Evolutionary conservation across 83 land plant species (phyloP), one percentile per base, ranked within the genome.

Genomic region (Thuja plicata): DNA sequence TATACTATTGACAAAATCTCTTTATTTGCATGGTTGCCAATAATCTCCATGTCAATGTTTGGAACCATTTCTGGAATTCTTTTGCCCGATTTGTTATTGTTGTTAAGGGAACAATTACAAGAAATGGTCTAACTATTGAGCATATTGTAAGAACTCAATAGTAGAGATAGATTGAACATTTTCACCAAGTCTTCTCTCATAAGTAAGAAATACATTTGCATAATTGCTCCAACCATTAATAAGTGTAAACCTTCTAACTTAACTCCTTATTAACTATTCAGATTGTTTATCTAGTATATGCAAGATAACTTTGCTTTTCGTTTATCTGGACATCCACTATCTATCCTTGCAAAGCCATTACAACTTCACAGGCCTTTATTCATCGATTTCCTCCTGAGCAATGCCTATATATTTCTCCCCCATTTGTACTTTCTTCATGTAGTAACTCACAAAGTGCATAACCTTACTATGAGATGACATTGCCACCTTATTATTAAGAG

Each of bases 121-220:
- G 96, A 92, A 98, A 98, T n/a, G 99, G 99, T 3, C 90, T 10
- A 98, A 94, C 90, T 97, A 94, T 86, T 96, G 97, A 30, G 96
- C 92, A 92, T 97, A 88, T 96, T 98, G 96, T 88, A 98, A 89
- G 89, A 97, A 98, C 35, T 98, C 99, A 86, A 98, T 94, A 97
- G 96, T 95, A 15, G 99, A 96, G 48, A 98, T 97, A 50, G 99
- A 98, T 91, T 98, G 99, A 73, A 98, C 97, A 90, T 99, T 96
- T 93, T 97, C 97, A 16, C 99, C 98, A 48, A 98, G 95, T 86
- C 99, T 99, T 97, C 95, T 96, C 91, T 98, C 99, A 97, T 97
- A 98, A 91, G 99, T 97, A 82, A 98, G 91, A 88, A 98, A 95
- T 24, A 98, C 99, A 95, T 98, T 97, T 85, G 98, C 96, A 81